These are phyloP conservation scores for Auxenochlorella protothecoides DNA, from an alignment of 139 green algal genomes.

Conservation along the genomic window DNA sequence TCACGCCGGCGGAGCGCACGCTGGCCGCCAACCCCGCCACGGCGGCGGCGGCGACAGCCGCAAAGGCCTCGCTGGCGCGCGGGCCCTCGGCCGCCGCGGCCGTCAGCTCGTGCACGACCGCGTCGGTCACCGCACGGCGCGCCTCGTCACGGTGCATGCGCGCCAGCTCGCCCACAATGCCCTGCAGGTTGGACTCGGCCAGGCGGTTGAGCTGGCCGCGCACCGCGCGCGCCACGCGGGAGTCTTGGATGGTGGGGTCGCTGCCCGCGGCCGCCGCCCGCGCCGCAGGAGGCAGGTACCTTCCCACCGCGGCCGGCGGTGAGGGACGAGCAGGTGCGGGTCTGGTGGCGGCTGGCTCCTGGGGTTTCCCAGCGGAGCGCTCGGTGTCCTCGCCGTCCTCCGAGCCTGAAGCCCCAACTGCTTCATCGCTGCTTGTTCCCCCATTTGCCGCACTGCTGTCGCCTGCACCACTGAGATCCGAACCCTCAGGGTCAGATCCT, in stretches of 20 bases:
- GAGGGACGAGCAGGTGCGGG: neutral
- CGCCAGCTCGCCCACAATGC: constrained; percentile 42
- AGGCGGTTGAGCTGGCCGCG: constrained; percentile 68
- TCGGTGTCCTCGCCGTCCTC: neutral
- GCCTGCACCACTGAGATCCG: neutral
- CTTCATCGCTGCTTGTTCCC: constrained; percentile 6
- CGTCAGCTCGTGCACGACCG: constrained; percentile 45
- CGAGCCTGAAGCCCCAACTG: neutral
- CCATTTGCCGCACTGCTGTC: neutral
- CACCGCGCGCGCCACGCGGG: constrained; percentile 36
- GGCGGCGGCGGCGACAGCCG: constrained; percentile 49
- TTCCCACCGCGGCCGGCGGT: constrained; percentile 1
- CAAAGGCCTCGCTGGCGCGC: constrained; percentile 59
- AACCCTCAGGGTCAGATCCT: neutral
- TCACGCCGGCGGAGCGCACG: constrained; percentile 31
- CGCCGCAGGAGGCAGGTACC: constrained; percentile 53
- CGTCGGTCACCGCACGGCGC: constrained; percentile 32
- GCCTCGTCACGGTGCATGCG: constrained; percentile 44
- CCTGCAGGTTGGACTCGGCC: constrained; percentile 55
- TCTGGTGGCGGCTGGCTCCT: neutral
- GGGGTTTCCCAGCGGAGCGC: constrained; percentile 7
- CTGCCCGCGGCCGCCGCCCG: constrained; percentile 15
- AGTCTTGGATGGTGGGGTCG: constrained; percentile 1
- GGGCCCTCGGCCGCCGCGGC: constrained; percentile 56
- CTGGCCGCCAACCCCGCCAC: constrained; percentile 48